A percentile compares a stretch with the other conserved stretches of the same genome.
Evolutionary conservation across 768 basidiomycete genomes (phyloP).

Genomic region (Hypsizygus marmoreus): DNA sequence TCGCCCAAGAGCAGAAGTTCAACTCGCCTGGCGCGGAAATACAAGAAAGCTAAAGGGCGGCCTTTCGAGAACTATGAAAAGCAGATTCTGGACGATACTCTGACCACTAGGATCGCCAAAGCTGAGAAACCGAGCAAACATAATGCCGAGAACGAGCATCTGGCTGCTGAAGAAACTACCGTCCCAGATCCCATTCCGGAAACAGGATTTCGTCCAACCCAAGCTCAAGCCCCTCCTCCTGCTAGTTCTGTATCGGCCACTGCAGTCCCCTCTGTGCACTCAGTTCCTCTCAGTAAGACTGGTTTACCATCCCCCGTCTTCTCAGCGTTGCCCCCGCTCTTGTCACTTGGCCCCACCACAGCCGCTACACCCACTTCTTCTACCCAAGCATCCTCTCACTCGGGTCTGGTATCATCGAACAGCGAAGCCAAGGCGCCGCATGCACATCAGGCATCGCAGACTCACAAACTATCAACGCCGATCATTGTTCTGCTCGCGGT

Average conservation of each 20-base stretch:
- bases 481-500: constrained; percentile 56
- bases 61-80: background rate
- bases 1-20: constrained; percentile 7
- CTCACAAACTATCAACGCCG: constrained; percentile 46
- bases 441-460: constrained; percentile 9
- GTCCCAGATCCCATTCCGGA: constrained; percentile 56
- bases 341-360: constrained; percentile 20
- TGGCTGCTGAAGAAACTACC: constrained; percentile 34
- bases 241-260: constrained; percentile 29
- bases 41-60: constrained; percentile 8
- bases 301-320: constrained; percentile 20
- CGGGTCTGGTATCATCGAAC: constrained; percentile 4
- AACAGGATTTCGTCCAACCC: constrained; percentile 30
- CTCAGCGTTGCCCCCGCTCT: constrained; percentile 25
- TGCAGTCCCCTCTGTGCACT: constrained; percentile 20
- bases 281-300: constrained; percentile 14
- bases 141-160: constrained; percentile 24
- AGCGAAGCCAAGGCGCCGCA: constrained; percentile 1
- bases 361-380: constrained; percentile 14
- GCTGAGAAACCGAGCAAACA: constrained; percentile 13
- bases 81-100: background rate
- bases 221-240: constrained; percentile 27
- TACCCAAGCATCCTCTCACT: constrained; percentile 15
- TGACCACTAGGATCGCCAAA: background rate
- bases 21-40: constrained; percentile 18